Conservation (phyloP, 371 early-diverging fungal genomes). For the Mucor mucedo region DNA sequence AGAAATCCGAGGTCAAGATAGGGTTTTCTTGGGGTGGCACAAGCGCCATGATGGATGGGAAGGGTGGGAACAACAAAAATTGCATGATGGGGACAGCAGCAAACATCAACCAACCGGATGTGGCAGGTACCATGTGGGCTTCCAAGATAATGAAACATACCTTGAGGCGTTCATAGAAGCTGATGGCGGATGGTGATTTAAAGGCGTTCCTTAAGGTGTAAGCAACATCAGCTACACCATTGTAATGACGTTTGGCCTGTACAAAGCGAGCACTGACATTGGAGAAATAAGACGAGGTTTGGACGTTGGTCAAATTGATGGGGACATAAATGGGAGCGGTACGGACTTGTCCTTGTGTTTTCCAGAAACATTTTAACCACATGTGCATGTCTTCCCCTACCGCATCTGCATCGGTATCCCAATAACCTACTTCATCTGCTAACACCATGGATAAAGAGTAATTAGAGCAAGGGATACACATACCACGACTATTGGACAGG, state of each 20-base stretch:
- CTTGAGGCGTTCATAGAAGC: conserved; percentile 40
- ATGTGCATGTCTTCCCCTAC: conserved; percentile 89
- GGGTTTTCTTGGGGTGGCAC: conserved; percentile 47
- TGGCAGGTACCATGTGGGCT: conserved; percentile 59
- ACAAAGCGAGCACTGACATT: conserved; percentile 70
- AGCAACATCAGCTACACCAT: conserved; percentile 63
- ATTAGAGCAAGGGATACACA: conserved; percentile 77
- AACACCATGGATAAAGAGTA: conserved; percentile 76
- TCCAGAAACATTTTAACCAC: conserved; percentile 82
- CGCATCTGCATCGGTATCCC: conserved; percentile 82
- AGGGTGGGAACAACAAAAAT: conserved; percentile 52
- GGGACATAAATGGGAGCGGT: conserved; percentile 76
- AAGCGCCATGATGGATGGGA: conserved; percentile 31
- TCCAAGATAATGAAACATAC: conserved; percentile 55
- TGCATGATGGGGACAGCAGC: conserved; percentile 62
- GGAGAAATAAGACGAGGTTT: conserved; percentile 61
- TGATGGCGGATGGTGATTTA: conserved; percentile 38
- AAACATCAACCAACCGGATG: conserved; percentile 65
- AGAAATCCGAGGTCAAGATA: conserved; percentile 48
- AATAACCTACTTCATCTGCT: conserved; percentile 72
- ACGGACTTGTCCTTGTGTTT: conserved; percentile 69
- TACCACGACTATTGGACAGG: conserved; percentile 64
- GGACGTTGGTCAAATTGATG: conserved; percentile 76
- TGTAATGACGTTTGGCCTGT: conserved; percentile 75
- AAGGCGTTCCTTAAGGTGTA: conserved; percentile 52